Conservation (phyloP, 106 monocot species). For the Dioscorea dumetorum region DNA sequence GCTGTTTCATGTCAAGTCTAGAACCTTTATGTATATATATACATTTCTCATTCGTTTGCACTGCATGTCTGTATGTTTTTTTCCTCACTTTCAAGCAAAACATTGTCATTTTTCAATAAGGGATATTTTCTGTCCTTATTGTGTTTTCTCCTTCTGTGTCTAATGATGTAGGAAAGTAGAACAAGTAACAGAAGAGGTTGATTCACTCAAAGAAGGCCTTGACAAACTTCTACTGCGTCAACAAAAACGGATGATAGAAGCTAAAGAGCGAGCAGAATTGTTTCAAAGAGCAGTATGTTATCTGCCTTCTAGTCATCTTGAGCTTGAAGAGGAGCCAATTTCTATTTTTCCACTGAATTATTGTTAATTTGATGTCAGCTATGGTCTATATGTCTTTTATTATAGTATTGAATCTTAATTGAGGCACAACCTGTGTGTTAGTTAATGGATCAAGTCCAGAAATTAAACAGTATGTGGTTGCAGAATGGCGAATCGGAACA, state of each 20-base stretch:
- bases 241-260: conserved; percentile 58
- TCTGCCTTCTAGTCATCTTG: background rate
- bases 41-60: no score
- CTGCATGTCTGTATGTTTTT: no score
- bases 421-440: background rate
- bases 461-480: conserved; percentile 1
- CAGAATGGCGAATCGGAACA: conserved; percentile 84
- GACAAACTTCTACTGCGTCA: conserved; percentile 50
- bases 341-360: background rate
- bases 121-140: no score
- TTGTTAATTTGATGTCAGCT: background rate
- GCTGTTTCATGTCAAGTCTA: no score
- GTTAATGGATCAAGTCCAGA: background rate
- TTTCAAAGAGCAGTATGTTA: conserved; percentile 62
- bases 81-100: no score
- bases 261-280: conserved; percentile 73
- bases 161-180: conserved; percentile 72
- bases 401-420: background rate
- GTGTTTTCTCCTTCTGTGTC: no score
- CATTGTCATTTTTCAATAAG: no score
- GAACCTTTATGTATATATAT: no score
- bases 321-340: background rate
- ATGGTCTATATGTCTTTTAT: background rate
- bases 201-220: conserved; percentile 65
- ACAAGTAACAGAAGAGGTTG: conserved; percentile 63